A percentile compares a stretch with the other conserved stretches of the same genome.
These are phyloP conservation scores for Ustilago tritici DNA, from an alignment of 1,284 basidiomycete genomes.

Conservation along the genomic window DNA sequence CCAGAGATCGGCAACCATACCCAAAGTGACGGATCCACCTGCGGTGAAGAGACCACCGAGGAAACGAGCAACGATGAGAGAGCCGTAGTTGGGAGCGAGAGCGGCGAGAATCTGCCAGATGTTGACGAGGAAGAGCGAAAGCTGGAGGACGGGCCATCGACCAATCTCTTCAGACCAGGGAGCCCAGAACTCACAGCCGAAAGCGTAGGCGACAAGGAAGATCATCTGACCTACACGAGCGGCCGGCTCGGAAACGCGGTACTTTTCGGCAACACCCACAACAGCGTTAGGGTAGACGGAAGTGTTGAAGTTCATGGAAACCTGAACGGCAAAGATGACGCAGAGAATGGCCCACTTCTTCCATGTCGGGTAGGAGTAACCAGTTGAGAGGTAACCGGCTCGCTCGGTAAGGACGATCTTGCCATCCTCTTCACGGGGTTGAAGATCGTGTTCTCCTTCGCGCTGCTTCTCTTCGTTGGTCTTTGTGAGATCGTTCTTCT, in stretches of 20 bases:
- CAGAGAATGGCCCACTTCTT: constrained; percentile 70
- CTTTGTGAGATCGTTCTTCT: constrained; percentile 47
- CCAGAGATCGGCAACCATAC: constrained; percentile 70
- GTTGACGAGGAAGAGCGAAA: constrained; percentile 69
- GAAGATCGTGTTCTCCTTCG: constrained; percentile 47
- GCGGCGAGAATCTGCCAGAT: constrained; percentile 65
- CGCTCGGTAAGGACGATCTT: constrained; percentile 68
- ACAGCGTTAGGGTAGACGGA: constrained; percentile 69
- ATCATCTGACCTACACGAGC: constrained; percentile 71
- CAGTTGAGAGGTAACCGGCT: constrained; percentile 65
- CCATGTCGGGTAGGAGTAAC: constrained; percentile 61
- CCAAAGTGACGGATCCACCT: constrained; percentile 71
- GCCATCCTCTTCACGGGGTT: constrained; percentile 59
- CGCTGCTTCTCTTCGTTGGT: constrained; percentile 51
- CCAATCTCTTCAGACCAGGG: constrained; percentile 70
- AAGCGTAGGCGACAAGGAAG: constrained; percentile 71
- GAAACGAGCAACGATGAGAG: constrained; percentile 66
- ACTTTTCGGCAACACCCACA: constrained; percentile 62
- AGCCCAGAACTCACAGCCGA: constrained; percentile 69
- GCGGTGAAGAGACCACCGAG: constrained; percentile 70
- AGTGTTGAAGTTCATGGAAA: constrained; percentile 71
- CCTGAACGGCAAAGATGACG: constrained; percentile 70
- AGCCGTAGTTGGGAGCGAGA: constrained; percentile 66
- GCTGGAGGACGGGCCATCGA: constrained; percentile 66
- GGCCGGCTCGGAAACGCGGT: constrained; percentile 68